Evolutionary conservation across 306 rosid species (phyloP).

Genomic region (Datisca glomerata): DNA sequence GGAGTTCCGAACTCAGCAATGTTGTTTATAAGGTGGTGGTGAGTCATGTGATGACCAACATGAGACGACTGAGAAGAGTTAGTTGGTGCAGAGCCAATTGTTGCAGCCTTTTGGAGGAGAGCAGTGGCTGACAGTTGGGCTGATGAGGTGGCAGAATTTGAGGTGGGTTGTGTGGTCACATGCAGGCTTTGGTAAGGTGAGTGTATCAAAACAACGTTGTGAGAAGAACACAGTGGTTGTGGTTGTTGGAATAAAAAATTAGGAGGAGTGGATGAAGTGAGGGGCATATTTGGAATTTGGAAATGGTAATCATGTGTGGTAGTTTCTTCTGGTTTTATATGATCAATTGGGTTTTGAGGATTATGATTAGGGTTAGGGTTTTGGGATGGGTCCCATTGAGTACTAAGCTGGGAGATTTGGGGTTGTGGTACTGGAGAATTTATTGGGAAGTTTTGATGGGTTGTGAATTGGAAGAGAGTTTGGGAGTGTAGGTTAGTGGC

Average conservation of each 20-base stretch:
- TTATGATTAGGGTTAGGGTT: conserved; percentile 67
- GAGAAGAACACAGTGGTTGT: conserved; percentile 1
- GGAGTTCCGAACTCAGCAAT: conserved; percentile 26
- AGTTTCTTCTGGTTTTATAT: conserved; percentile 34
- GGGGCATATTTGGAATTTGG: conserved; percentile 2
- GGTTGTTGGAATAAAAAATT: conserved; percentile 15
- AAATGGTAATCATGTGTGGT: conserved; percentile 14
- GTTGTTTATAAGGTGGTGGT: conserved; percentile 8
- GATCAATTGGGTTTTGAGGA: conserved; percentile 13
- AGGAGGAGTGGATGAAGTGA: conserved; percentile 13
- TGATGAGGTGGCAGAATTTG: conserved; percentile 35
- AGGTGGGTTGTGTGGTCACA: conserved; percentile 15
- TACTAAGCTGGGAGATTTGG: conserved; percentile 17
- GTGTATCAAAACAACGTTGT: conserved; percentile 19
- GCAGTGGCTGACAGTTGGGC: conserved; percentile 86
- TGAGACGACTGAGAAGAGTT: conserved; percentile 14
- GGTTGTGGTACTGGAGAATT: not conserved
- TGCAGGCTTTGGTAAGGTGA: conserved; percentile 36
- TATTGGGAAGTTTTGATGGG: conserved; percentile 15
- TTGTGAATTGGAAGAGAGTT: conserved; percentile 47
- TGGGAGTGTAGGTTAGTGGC: conserved; percentile 20
- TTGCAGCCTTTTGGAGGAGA: conserved; percentile 82
- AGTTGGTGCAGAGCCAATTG: conserved; percentile 34
- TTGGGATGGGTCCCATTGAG: conserved; percentile 51
- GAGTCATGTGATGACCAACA: conserved; percentile 30